phyloP scores from a whole-genome alignment of 768 basidiomycete genomes.

The Porphyrellus cyaneotinctus region DNA sequence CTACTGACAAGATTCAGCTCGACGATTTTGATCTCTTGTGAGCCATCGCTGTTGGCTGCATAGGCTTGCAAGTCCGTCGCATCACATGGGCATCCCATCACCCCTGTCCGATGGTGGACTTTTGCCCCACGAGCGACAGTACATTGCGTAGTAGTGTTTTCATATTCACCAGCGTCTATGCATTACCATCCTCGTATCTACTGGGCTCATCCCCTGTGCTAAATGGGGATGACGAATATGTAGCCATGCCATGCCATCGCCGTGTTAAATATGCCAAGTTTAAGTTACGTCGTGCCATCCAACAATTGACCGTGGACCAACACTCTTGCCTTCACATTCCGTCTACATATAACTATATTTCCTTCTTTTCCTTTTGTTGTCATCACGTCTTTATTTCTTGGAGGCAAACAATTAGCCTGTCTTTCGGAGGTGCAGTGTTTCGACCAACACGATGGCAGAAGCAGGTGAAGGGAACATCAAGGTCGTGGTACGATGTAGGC shows the following conservation, averaged over 20 bases:
- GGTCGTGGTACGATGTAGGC: constrained; percentile 92
- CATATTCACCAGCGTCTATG: background rate
- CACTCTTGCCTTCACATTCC: background rate
- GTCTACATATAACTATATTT: constrained; percentile 4
- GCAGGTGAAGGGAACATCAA: constrained; percentile 86
- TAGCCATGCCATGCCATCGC: constrained; percentile 22
- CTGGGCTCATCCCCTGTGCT: background rate
- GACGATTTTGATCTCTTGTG: constrained; percentile 92
- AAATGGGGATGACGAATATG: constrained; percentile 4
- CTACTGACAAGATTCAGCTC: constrained; percentile 49
- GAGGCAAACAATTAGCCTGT: constrained; percentile 7
- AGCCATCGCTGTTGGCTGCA: constrained; percentile 9
- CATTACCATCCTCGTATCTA: background rate
- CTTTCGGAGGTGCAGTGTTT: constrained; percentile 15
- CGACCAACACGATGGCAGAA: constrained; percentile 54
- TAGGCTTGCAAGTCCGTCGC: too few relatives aligned
- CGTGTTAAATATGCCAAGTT: constrained; percentile 13
- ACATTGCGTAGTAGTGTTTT: background rate
- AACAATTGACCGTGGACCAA: background rate
- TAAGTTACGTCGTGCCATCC: background rate
- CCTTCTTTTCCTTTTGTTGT: constrained; percentile 2
- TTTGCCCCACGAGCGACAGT: background rate
- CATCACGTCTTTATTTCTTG: constrained; percentile 12
- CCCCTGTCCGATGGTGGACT: too few relatives aligned
- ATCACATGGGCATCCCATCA: too few relatives aligned